Conservation (phyloP, 345 rosid genomes). For the Geranium rotundifolium region DNA sequence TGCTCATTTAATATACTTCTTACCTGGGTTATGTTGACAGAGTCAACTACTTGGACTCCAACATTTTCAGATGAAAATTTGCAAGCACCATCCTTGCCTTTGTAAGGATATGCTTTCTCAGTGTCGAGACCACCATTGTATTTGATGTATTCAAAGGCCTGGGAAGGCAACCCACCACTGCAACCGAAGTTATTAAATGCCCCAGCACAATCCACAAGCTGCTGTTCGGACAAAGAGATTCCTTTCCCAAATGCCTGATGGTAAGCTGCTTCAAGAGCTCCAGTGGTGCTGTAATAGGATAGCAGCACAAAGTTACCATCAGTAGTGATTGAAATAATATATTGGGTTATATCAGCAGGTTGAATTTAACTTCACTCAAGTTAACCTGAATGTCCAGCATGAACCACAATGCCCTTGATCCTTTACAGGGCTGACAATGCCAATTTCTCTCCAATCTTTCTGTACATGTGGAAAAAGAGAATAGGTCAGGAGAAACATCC, state of each 20-base stretch:
- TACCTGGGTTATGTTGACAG: conserved; percentile 88
- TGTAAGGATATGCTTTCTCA: conserved; percentile 81
- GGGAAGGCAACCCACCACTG: conserved; percentile 91
- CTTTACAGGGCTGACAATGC: conserved; percentile 86
- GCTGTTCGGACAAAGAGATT: conserved; percentile 87
- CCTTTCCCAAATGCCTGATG: conserved; percentile 79
- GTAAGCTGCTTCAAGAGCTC: conserved; percentile 98
- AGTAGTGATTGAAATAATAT: too few species aligned
- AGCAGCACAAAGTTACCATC: neutral
- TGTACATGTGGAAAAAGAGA: conserved; percentile 12
- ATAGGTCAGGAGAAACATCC: neutral
- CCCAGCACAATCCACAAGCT: conserved; percentile 95
- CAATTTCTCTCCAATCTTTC: conserved; percentile 91
- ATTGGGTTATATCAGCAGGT: neutral
- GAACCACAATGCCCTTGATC: conserved; percentile 93
- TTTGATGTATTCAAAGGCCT: conserved; percentile 92
- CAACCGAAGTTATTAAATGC: conserved; percentile 89
- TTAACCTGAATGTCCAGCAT: conserved; percentile 99
- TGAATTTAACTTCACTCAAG: neutral
- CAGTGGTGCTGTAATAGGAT: conserved; percentile 59
- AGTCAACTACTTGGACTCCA: conserved; percentile 54
- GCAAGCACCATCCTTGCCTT: conserved; percentile 50
- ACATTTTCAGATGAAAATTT: conserved; percentile 67
- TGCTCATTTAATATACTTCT: conserved; percentile 3
- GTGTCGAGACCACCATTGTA: conserved; percentile 92